Evolutionary conservation across 1,284 basidiomycete species (phyloP).

Genomic region (Trametes hirsuta): DNA sequence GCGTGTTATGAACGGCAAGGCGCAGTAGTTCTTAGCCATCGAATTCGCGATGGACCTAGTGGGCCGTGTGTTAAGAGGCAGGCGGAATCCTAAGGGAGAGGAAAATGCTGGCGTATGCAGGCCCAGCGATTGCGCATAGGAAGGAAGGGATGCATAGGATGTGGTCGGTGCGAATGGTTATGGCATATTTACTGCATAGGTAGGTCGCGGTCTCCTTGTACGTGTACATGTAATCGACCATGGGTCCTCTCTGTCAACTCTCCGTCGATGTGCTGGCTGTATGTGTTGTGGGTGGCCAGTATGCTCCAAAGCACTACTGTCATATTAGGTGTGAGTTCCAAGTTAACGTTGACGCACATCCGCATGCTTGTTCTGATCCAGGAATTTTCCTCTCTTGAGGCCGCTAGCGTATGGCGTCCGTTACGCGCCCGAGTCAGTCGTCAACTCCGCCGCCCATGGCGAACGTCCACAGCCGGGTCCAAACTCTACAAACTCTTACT

Average conservation of each 20-base stretch:
- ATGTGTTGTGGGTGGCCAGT: neutral
- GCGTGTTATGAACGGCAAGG: slow-evolving; percentile 39
- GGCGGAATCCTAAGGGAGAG: neutral
- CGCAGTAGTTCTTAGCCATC: slow-evolving; percentile 8
- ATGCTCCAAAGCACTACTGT: no score
- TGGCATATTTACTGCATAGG: slow-evolving; percentile 4
- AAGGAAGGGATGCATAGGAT: neutral
- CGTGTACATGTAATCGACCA: slow-evolving; percentile 12
- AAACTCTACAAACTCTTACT: no score
- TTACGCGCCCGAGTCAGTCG: no score
- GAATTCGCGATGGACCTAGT: neutral
- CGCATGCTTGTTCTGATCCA: no score
- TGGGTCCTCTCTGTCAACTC: neutral
- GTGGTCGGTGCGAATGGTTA: neutral
- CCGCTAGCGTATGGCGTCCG: no score
- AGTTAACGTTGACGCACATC: no score
- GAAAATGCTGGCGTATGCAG: neutral
- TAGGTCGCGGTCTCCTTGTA: slow-evolving; percentile 1
- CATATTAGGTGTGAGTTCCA: no score
- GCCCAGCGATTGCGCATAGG: neutral
- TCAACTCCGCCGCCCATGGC: no score
- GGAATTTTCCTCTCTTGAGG: no score
- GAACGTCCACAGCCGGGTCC: no score
- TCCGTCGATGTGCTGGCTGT: neutral
- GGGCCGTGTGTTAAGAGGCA: neutral